Base-by-base conservation (phyloP, 164 flowering plant genomes). In the Brasenia schreberi region DNA sequence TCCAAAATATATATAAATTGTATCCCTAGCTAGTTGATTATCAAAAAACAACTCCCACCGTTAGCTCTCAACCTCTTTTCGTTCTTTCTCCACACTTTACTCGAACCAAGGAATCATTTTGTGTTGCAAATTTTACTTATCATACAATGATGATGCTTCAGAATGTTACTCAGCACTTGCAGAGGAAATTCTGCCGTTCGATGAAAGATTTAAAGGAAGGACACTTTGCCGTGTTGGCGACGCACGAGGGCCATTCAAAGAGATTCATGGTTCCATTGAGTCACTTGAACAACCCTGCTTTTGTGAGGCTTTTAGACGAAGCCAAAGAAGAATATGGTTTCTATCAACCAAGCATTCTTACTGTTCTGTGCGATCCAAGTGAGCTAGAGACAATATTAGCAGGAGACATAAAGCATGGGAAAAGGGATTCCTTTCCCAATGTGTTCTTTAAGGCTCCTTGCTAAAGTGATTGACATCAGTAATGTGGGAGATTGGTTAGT, bases 261-360 rank as follows among this genome's bases (percentile, higher is more conserved):
- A 74, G 68, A 70, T 73, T 74, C 52, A 42, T 63, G 10, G 67
- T 77, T 42, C 67, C 66, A 67, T 45, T 77, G n/a, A 69, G 73
- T 17, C 74, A 69, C 62, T 71, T 77, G 5, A 59, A 27, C 7
- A 44, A 71, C 62, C 77, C 77, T 42, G 64, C 64, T 39, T 74
- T 74, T 58, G 33, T 72, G 18, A 68, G 56, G 65, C 64, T 77
- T 43, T 39, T 77, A 39, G 75, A 77, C 56, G 67, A 67, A 49
- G 73, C 73, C 3, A 77, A 65, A n/a, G 58, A 60, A 44, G 75
- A 77, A 59, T 74, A 66, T 49, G 75, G 80, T 0, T 71, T 72
- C 42, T 49, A 67, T 49, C 77, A 77, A 18, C 52, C 65, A 63
- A 71, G 75, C 45, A 75, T 70, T 19, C 73, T 74, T 12, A 66